Evolutionary conservation across 1,139 yeast species (phyloP).

Genomic region (Geotrichum bryndzae): DNA sequence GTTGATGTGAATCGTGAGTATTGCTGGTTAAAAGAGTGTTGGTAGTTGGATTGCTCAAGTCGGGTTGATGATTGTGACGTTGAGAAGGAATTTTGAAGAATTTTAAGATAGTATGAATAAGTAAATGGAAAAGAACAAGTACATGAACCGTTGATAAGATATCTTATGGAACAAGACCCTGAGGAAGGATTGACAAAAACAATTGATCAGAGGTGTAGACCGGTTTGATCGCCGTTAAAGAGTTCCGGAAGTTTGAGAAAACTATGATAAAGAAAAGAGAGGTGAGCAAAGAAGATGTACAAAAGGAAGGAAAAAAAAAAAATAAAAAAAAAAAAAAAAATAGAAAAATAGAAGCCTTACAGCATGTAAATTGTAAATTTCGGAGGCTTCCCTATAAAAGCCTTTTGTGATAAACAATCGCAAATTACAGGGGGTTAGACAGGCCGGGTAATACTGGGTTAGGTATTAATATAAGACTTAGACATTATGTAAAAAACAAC

Average conservation of each 20-base stretch:
- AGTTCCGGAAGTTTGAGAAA: background rate
- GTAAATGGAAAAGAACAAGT: background rate
- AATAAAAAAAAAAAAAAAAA: background rate
- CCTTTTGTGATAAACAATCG: background rate
- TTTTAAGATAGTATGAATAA: background rate
- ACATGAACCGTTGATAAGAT: background rate
- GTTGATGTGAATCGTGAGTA: background rate
- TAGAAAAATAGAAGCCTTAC: background rate
- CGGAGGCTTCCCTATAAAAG: background rate
- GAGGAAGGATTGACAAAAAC: background rate
- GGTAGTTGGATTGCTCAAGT: constrained; percentile 18
- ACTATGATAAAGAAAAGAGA: background rate
- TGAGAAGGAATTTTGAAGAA: constrained; percentile 3
- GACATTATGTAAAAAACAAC: background rate
- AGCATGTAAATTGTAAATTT: background rate
- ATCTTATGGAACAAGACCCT: background rate
- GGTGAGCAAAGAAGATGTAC: background rate
- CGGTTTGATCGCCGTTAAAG: background rate
- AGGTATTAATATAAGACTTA: background rate
- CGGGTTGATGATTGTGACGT: background rate
- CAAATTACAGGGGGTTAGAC: background rate
- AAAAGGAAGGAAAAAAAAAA: background rate
- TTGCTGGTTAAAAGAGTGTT: constrained; percentile 20
- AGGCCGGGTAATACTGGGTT: background rate
- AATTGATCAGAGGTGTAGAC: background rate